phyloP scores from a whole-genome alignment of 164 flowering plant genomes.

The Tetrastigma voinierianum region DNA sequence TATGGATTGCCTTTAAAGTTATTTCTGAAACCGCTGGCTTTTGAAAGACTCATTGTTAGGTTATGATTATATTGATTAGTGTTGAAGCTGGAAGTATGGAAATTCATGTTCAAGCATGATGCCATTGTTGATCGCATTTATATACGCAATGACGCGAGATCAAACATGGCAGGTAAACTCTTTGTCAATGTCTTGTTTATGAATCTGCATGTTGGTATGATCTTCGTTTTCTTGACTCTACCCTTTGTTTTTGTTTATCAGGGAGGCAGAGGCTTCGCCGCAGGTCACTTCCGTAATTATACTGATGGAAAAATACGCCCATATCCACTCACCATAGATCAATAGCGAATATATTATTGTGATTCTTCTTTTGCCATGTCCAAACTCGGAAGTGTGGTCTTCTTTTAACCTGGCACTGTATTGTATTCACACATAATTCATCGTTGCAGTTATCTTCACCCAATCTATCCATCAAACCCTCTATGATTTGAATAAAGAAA shows the following conservation, averaged over 20 bases:
- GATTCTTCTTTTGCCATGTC: conserved; percentile 63
- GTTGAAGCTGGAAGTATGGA: conserved; percentile 67
- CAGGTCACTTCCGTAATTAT: conserved; percentile 57
- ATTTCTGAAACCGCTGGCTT: background rate
- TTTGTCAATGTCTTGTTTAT: background rate
- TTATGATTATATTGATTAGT: conserved; percentile 27
- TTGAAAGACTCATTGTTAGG: conserved; percentile 2
- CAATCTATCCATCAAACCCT: too few relatives aligned
- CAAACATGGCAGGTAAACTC: conserved; percentile 88
- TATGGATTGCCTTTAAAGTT: background rate
- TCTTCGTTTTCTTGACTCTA: conserved; percentile 6
- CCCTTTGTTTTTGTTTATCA: conserved; percentile 17
- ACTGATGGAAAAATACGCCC: conserved; percentile 82
- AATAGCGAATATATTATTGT: conserved; percentile 91
- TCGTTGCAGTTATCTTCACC: too few relatives aligned
- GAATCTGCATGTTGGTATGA: background rate
- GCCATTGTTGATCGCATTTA: conserved; percentile 58
- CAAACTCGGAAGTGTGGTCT: conserved; percentile 63
- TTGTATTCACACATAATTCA: too few relatives aligned
- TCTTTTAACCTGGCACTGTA: background rate
- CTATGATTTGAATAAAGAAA: too few relatives aligned
- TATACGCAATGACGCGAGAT: too few relatives aligned
- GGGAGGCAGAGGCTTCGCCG: conserved; percentile 87
- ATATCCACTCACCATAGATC: conserved; percentile 86
- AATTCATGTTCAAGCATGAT: conserved; percentile 45